Percentiles rank a stretch among this genome's conserved stretches.
Evolutionary conservation across 192 early-diverging fungal species (phyloP).

Genomic region (Oehlia diaphana): DNA sequence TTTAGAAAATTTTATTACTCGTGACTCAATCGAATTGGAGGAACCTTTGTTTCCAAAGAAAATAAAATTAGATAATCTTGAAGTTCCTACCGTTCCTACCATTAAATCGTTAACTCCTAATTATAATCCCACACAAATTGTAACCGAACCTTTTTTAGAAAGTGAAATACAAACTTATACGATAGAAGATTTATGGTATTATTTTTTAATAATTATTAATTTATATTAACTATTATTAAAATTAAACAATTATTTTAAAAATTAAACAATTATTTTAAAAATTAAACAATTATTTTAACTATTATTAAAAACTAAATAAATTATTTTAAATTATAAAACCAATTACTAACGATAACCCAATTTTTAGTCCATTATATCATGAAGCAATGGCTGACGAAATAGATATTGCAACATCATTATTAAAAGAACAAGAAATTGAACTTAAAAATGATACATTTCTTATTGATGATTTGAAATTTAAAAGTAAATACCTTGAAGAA

Average conservation of each 20-base stretch:
- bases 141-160: neutral
- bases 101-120: neutral
- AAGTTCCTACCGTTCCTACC: neutral
- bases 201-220: neutral
- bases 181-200: constrained; percentile 17
- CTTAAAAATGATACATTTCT: neutral
- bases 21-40: neutral
- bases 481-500: constrained; percentile 18
- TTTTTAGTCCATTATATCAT: neutral
- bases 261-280: too few relatives aligned
- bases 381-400: neutral
- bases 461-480: neutral
- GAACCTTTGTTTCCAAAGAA: constrained; percentile 6
- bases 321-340: too few relatives aligned
- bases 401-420: neutral
- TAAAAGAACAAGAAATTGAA: neutral
- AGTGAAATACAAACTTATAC: neutral
- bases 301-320: too few relatives aligned
- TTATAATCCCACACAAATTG: neutral
- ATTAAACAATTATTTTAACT: too few relatives aligned
- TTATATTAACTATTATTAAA: too few relatives aligned
- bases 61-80: neutral
- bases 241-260: too few relatives aligned
- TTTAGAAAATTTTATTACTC: neutral
- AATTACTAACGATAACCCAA: too few relatives aligned